Percentiles rank a stretch among this genome's conserved stretches.
Conservation (phyloP, 805 yeast species). For the Zygosaccharomyces bisporus region DNA sequence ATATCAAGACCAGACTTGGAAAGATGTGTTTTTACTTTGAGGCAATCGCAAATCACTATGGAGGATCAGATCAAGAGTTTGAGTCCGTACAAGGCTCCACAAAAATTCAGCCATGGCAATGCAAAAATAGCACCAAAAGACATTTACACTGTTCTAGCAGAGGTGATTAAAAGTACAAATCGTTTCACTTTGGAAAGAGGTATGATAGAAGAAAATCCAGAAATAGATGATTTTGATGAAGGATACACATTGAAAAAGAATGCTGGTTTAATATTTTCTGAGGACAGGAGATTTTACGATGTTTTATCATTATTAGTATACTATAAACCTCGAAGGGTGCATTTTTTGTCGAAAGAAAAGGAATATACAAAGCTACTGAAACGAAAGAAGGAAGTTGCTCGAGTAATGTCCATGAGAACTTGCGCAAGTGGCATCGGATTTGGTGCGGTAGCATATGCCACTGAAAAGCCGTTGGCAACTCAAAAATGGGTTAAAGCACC, state of each 20-base stretch:
- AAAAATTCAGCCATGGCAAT: not conserved
- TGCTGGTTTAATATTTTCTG: slow-evolving; percentile 59
- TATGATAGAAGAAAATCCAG: slow-evolving; percentile 9
- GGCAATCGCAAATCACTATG: slow-evolving; percentile 7
- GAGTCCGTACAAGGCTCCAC: slow-evolving; percentile 4
- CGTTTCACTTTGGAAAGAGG: slow-evolving; percentile 35
- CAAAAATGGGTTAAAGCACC: slow-evolving; percentile 79
- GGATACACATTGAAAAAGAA: slow-evolving; percentile 22
- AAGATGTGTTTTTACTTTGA: slow-evolving; percentile 20
- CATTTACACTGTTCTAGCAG: slow-evolving; percentile 18
- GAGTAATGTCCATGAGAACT: slow-evolving; percentile 63
- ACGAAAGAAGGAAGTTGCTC: slow-evolving; percentile 55
- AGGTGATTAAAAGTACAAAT: slow-evolving; percentile 49
- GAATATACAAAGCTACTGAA: slow-evolving; percentile 55
- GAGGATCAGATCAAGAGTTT: not conserved
- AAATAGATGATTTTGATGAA: slow-evolving; percentile 20
- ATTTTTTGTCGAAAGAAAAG: slow-evolving; percentile 36
- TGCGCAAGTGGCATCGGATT: slow-evolving; percentile 44
- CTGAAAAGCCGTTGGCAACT: slow-evolving; percentile 69
- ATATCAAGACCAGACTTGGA: slow-evolving; percentile 66
- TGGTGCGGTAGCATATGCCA: slow-evolving; percentile 31
- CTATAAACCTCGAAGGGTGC: slow-evolving; percentile 24
- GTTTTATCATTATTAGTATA: slow-evolving; percentile 59
- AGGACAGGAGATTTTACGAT: slow-evolving; percentile 77
- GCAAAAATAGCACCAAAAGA: slow-evolving; percentile 13